Percentiles rank a stretch among this genome's conserved stretches.
Conservation (phyloP, 2,329 filamentous ascomycete species). For the Fusarium pininemorale region DNA sequence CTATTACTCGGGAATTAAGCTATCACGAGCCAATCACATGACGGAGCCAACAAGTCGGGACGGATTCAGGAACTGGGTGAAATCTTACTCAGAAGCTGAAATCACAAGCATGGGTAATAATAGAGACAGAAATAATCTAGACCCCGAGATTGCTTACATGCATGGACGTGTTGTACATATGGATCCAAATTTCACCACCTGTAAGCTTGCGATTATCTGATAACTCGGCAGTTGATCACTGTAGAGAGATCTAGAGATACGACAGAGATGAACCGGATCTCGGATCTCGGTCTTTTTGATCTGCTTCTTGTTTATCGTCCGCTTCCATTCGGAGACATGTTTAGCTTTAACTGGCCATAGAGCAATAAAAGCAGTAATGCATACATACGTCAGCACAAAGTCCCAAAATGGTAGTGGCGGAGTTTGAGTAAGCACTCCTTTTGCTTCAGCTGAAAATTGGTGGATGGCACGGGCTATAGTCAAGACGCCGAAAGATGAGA, state of each 20-base stretch:
- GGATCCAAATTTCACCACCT: background rate
- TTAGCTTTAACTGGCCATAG: background rate
- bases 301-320: background rate
- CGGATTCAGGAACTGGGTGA: background rate
- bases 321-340: background rate
- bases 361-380: background rate
- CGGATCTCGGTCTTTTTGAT: background rate
- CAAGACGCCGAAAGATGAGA: constrained; percentile 13
- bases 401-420: background rate
- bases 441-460: background rate
- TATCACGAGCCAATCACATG: background rate
- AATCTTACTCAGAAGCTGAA: background rate
- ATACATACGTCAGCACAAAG: background rate
- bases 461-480: constrained; percentile 11
- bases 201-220: background rate
- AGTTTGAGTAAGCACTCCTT: background rate
- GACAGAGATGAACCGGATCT: background rate
- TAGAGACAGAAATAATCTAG: background rate
- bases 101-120: background rate
- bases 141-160: background rate
- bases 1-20: background rate
- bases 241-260: background rate
- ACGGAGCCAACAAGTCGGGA: background rate
- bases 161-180: background rate
- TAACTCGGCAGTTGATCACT: background rate